Conservation (phyloP, 305 asterid genomes). For the Euphrasia arctica region DNA sequence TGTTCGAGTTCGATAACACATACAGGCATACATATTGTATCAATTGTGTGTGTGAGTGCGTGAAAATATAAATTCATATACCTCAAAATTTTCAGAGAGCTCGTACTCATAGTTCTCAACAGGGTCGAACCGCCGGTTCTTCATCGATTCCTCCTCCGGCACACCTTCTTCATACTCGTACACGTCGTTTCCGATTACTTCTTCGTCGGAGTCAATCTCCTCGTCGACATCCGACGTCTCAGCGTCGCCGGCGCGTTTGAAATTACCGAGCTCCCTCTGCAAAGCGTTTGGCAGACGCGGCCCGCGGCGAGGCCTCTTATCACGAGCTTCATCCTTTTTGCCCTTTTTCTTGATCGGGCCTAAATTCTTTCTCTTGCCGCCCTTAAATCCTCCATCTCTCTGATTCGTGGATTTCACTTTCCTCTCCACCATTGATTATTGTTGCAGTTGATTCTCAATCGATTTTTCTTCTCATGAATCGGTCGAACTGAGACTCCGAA, state of each 20-base stretch:
- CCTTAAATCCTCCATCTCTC: conserved; percentile 29
- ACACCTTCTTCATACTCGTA: conserved; percentile 80
- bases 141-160: conserved; percentile 75
- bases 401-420: conserved; percentile 42
- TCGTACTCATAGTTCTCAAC: conserved; percentile 73
- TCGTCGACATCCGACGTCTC: conserved; percentile 34
- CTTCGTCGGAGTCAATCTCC: conserved; percentile 35
- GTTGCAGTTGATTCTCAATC: conserved; percentile 6
- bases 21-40: not conserved
- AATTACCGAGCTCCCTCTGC: conserved; percentile 45
- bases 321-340: conserved; percentile 29
- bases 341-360: conserved; percentile 25
- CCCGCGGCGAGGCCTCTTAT: conserved; percentile 46
- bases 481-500: too few relatives aligned
- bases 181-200: conserved; percentile 34
- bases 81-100: conserved; percentile 83
- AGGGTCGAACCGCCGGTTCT: conserved; percentile 70
- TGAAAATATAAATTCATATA: too few relatives aligned
- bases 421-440: conserved; percentile 49
- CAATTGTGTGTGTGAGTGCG: not conserved
- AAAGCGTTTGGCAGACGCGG: conserved; percentile 78
- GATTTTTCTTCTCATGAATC: not conserved
- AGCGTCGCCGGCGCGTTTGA: conserved; percentile 14
- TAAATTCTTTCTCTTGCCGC: conserved; percentile 30
- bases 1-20: too few relatives aligned